A percentile compares a stretch with the other conserved stretches of the same genome.
phyloP scores from a whole-genome alignment of 176 grass and related monocot species.

The Olyra latifolia region DNA sequence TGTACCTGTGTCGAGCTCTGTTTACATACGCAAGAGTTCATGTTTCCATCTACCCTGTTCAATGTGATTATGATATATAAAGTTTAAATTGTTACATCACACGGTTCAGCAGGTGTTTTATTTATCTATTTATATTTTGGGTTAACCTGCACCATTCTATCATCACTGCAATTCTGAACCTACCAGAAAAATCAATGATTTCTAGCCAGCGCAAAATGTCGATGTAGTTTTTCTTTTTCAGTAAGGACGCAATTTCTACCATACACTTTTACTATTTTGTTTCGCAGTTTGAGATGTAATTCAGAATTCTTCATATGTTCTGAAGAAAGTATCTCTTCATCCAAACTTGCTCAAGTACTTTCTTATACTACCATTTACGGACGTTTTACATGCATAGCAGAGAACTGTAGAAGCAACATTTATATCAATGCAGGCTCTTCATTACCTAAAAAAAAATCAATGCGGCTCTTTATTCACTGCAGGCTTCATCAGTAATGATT shows the following conservation, averaged over 20 bases:
- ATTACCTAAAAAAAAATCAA: not conserved
- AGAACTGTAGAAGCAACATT: conserved; percentile 24
- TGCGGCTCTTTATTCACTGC: conserved; percentile 21
- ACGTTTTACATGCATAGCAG: not conserved
- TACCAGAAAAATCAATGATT: not conserved
- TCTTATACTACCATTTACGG: not conserved
- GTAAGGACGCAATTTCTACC: not conserved
- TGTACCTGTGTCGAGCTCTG: not conserved
- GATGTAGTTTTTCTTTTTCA: not conserved
- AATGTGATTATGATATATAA: not conserved
- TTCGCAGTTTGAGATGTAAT: not conserved
- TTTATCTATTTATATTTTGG: not conserved
- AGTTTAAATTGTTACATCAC: no score
- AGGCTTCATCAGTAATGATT: conserved; percentile 16
- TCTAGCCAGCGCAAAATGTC: not conserved
- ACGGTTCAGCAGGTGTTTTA: not conserved
- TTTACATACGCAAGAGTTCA: not conserved
- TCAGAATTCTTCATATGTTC: not conserved
- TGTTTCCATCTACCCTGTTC: not conserved
- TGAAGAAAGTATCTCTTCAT: not conserved
- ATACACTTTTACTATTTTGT: not conserved
- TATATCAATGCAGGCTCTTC: conserved; percentile 9
- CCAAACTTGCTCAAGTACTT: no score
- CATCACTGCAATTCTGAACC: not conserved
- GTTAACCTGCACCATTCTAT: not conserved